A percentile compares a stretch with the other conserved stretches of the same genome.
Conservation (phyloP, 106 monocot genomes). For the Posidonia australis region DNA sequence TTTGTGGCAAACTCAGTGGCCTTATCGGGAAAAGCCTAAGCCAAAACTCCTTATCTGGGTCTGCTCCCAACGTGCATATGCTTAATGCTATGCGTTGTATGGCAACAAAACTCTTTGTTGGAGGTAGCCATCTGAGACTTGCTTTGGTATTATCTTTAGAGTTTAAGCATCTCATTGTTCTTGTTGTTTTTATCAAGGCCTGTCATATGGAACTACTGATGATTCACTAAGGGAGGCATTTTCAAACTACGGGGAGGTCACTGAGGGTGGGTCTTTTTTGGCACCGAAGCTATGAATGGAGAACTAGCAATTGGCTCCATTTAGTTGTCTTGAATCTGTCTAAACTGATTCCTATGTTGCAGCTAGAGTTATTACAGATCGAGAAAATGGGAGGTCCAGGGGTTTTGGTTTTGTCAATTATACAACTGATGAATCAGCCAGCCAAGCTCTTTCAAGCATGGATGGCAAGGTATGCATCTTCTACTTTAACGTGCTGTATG, state of each 20-base stretch:
- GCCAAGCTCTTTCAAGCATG: constrained; percentile 51
- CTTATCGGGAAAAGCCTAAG: constrained; percentile 18
- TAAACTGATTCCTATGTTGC: not conserved
- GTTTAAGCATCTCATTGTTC: not conserved
- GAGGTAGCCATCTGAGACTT: constrained; percentile 24
- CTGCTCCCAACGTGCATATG: not conserved
- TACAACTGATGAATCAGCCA: constrained; percentile 48
- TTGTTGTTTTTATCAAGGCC: constrained; percentile 28
- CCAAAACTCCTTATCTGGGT: constrained; percentile 4
- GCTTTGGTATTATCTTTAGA: too few species aligned
- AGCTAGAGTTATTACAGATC: constrained; percentile 73
- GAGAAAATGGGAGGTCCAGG: constrained; percentile 78
- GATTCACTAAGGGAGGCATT: constrained; percentile 66
- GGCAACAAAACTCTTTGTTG: constrained; percentile 56
- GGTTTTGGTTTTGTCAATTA: constrained; percentile 86
- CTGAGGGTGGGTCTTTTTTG: constrained; percentile 47
- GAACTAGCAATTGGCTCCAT: not conserved
- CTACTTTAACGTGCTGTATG: not conserved
- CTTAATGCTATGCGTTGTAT: constrained; percentile 20
- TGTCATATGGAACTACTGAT: constrained; percentile 63
- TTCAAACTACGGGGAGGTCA: constrained; percentile 54
- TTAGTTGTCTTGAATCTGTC: not conserved
- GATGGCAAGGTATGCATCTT: constrained; percentile 64
- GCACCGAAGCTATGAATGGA: too few species aligned
- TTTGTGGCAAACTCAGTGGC: constrained; percentile 28